Evolutionary conservation across 2,329 filamentous ascomycete genomes (phyloP), one percentile per base, ranked within the genome.

Genomic region (Grosmannia huntii): DNA sequence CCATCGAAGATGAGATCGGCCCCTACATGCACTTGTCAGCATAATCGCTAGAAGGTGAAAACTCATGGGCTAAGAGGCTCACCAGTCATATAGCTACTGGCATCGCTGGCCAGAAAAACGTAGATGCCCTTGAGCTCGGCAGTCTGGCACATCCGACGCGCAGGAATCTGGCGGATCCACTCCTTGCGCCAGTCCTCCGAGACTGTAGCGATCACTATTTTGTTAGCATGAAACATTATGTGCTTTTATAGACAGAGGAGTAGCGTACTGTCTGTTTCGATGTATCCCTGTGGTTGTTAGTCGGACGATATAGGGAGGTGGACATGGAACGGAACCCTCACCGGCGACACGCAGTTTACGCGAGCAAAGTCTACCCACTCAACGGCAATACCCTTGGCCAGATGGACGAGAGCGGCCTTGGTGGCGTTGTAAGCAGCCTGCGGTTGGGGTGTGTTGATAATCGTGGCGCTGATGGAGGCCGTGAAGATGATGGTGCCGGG

Each of bases 291-390:
- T 31, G 10, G 25, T 41, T 19, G 38, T 48, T 48, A 56, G 41
- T 31, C 0, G 14, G 52, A 41, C 3, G 23, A n/a, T 14, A 27
- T 10, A 19, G 2, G 23, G 5, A 41, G 12, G 27, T 44, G 1
- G 21, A 27, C 12, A 19, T 23, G 31, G 27, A 19, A 23, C 4
- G 33, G 21, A 23, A 58, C 19, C 53, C 53, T 33, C n/a, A 85
- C 84, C 0, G 87, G 87, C 1, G 83, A 87, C 23, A 90, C 73
- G 7, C 79, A 82, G 68, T 90, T 90, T 61, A 78, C 82, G 44
- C 87, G 77, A 5, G 86, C 87, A 66, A 87, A 89, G 36, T 80
- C 82, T 2, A 84, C 80, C 86, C 87, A 90, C 70, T 90, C 87
- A 21, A 90, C 80, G 0, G 86, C 85, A 49, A 90, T 85, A 70